These are phyloP conservation scores for Rhipidocladum racemiflorum DNA, from an alignment of 176 grass and related monocot genomes.

Conservation along the genomic window DNA sequence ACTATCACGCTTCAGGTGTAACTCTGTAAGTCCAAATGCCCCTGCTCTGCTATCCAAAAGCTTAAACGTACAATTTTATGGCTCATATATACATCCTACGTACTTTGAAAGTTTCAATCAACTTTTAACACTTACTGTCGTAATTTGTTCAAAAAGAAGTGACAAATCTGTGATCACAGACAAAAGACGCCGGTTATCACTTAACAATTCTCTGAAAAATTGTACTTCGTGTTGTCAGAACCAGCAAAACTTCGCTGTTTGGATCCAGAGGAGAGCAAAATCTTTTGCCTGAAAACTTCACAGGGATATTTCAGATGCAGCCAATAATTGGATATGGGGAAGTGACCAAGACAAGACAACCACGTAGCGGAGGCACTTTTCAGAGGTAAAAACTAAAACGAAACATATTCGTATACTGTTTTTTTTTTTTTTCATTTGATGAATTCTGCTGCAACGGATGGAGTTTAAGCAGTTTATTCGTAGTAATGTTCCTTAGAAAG, in stretches of 20 bases:
- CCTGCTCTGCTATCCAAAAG: background rate
- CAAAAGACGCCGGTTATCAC: background rate
- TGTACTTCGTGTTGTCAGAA: conserved; percentile 3
- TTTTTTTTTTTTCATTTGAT: background rate
- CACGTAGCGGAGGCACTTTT: background rate
- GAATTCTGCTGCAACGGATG: background rate
- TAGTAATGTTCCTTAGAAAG: background rate
- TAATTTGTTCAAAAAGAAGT: background rate
- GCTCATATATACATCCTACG: background rate
- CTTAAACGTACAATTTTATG: background rate
- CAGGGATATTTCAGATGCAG: background rate
- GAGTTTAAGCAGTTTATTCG: background rate
- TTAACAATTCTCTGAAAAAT: background rate
- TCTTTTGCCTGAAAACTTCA: background rate
- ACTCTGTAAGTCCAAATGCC: background rate
- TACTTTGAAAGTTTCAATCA: background rate
- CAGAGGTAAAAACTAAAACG: background rate
- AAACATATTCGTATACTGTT: background rate
- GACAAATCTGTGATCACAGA: background rate
- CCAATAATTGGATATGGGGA: background rate
- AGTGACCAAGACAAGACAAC: background rate
- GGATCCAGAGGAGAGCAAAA: background rate
- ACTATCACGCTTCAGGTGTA: background rate
- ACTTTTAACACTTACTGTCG: background rate
- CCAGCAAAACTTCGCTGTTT: conserved; percentile 10